Evolutionary conservation across 2,329 filamentous ascomycete species (phyloP).

Genomic region (Penicillium sp.): DNA sequence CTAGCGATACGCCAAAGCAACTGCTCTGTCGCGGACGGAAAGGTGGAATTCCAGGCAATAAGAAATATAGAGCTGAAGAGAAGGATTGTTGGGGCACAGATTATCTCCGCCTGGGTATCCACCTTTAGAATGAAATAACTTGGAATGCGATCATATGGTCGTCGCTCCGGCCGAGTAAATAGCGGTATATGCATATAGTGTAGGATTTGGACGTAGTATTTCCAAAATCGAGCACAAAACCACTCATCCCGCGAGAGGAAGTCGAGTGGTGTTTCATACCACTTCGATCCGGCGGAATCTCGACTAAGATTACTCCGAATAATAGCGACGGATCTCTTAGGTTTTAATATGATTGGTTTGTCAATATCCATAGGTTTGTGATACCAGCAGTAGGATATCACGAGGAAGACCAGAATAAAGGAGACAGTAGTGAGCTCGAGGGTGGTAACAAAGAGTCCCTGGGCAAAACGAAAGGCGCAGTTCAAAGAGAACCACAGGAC

Average conservation of each 20-base stretch:
- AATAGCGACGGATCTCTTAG: not conserved
- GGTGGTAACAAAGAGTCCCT: not conserved
- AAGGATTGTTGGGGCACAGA: not conserved
- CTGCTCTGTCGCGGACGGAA: not conserved
- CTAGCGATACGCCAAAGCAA: not conserved
- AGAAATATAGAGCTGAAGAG: not conserved
- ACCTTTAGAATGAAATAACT: not conserved
- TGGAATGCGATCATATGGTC: constrained; percentile 1
- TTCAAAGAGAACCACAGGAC: not conserved
- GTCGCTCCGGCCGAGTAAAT: not conserved
- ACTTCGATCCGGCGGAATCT: not conserved
- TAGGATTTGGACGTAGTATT: not conserved
- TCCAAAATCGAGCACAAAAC: not conserved
- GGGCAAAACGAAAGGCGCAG: too few species aligned
- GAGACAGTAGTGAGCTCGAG: not conserved
- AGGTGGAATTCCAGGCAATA: not conserved
- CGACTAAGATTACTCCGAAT: not conserved
- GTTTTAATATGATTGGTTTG: not conserved
- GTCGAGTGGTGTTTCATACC: not conserved
- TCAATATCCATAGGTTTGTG: not conserved
- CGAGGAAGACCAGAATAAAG: not conserved
- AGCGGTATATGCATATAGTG: not conserved
- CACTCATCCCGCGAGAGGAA: not conserved
- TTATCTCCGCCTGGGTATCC: not conserved
- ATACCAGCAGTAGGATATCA: not conserved